Conservation (phyloP, 805 yeast species). For the Yarrowia keelungensis region DNA sequence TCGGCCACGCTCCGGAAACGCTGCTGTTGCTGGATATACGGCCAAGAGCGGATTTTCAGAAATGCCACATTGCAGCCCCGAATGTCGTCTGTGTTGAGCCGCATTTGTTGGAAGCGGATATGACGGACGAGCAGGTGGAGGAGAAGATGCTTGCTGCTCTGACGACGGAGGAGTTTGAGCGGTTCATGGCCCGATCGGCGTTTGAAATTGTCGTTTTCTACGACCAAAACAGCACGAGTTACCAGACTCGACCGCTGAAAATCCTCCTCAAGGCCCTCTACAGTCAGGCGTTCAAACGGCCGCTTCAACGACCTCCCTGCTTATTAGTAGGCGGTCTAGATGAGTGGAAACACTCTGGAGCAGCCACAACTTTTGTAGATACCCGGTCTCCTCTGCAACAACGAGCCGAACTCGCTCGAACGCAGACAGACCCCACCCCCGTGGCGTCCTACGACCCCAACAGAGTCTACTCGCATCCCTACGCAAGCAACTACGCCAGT, state of each 20-base stretch:
- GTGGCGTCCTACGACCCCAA: slow-evolving; percentile 40
- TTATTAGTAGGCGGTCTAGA: slow-evolving; percentile 64
- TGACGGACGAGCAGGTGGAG: slow-evolving; percentile 72
- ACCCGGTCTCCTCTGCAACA: slow-evolving; percentile 33
- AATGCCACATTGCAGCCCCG: slow-evolving; percentile 65
- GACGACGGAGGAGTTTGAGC: slow-evolving; percentile 60
- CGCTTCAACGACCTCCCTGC: slow-evolving; percentile 54
- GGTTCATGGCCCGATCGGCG: slow-evolving; percentile 60
- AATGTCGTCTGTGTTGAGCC: slow-evolving; percentile 82
- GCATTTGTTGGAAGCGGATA: slow-evolving; percentile 56
- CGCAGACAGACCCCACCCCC: slow-evolving; percentile 35
- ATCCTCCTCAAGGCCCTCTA: slow-evolving; percentile 52
- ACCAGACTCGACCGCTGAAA: slow-evolving; percentile 43
- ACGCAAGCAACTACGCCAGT: slow-evolving; percentile 14
- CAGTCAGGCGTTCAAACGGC: slow-evolving; percentile 51
- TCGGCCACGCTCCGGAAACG: slow-evolving; percentile 57
- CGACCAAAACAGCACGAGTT: slow-evolving; percentile 52
- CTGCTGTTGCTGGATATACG: slow-evolving; percentile 78
- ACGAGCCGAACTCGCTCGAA: slow-evolving; percentile 40
- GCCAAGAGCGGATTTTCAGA: slow-evolving; percentile 62
- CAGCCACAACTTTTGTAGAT: slow-evolving; percentile 3
- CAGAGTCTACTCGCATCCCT: slow-evolving; percentile 40
- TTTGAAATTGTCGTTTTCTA: slow-evolving; percentile 73
- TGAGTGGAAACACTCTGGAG: slow-evolving; percentile 44
- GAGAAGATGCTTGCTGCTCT: slow-evolving; percentile 60